A percentile compares a stretch with the other conserved stretches of the same genome.
phyloP scores from a whole-genome alignment of 2,329 filamentous ascomycete species.

The Colletotrichum musicola region DNA sequence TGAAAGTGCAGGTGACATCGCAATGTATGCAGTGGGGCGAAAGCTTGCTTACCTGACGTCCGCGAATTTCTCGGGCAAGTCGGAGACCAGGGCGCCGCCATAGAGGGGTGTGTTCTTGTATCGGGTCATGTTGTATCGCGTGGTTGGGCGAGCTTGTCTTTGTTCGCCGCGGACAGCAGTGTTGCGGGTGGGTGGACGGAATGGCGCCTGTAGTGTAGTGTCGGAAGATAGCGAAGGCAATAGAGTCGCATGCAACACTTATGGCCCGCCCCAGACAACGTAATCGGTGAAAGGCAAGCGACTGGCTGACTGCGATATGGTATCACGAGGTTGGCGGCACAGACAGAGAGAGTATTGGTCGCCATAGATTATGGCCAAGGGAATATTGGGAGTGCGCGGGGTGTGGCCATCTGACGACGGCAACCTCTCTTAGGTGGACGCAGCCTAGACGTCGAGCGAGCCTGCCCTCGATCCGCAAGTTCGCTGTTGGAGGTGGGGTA shows the following conservation, averaged over 20 bases:
- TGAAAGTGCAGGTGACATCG: no score
- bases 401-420: no score
- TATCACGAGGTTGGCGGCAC: not conserved
- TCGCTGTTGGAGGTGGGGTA: constrained; percentile 16
- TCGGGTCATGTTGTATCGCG: constrained; percentile 57
- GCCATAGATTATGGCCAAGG: not conserved
- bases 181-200: no score
- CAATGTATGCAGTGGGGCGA: no score
- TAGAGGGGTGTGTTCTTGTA: constrained; percentile 74
- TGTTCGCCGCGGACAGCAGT: no score
- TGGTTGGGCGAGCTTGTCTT: not conserved
- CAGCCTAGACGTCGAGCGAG: not conserved
- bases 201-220: no score
- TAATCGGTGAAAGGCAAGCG: not conserved
- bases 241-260: not conserved
- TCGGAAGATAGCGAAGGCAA: not conserved
- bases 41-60: constrained; percentile 73
- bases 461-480: not conserved
- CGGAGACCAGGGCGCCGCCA: constrained; percentile 78
- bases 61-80: constrained; percentile 75
- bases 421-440: no score
- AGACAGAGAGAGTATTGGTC: not conserved
- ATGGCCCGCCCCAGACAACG: not conserved
- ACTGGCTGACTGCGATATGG: not conserved
- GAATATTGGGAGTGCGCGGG: no score